phyloP scores from a whole-genome alignment of 1,284 basidiomycete genomes.

The Apiotrichum akiyoshidainum region DNA sequence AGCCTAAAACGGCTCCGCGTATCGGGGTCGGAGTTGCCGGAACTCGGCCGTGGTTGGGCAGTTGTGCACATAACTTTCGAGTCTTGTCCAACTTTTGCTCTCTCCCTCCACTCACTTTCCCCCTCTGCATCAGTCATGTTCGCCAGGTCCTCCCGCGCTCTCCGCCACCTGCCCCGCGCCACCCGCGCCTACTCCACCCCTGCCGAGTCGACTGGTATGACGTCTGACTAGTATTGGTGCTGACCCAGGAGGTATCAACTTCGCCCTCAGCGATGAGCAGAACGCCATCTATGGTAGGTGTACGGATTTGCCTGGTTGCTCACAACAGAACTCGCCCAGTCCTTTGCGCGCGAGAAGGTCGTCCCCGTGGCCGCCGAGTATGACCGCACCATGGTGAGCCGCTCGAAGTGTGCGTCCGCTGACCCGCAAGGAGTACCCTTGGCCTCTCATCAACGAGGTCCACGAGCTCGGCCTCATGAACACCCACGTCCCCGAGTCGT shows the following conservation, averaged over 20 bases:
- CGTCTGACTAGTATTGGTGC: too few relatives aligned
- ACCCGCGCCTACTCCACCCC: not conserved
- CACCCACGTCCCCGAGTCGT: conserved; percentile 54
- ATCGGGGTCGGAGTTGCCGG: too few relatives aligned
- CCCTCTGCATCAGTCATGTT: not conserved
- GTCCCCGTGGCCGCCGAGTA: conserved; percentile 55
- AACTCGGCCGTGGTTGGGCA: too few relatives aligned
- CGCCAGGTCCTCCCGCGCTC: not conserved
- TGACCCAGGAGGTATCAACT: not conserved
- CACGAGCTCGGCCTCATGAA: conserved; percentile 54
- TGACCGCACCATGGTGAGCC: conserved; percentile 52
- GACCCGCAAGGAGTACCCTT: conserved; percentile 52
- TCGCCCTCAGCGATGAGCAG: conserved; percentile 43
- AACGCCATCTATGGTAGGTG: conserved; percentile 40
- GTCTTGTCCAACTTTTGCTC: not conserved
- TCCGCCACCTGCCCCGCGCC: not conserved
- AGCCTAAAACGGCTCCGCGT: too few relatives aligned
- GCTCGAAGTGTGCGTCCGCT: not conserved
- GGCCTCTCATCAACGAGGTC: conserved; percentile 57
- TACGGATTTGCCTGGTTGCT: not conserved
- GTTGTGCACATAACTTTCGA: too few relatives aligned
- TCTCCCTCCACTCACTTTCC: not conserved
- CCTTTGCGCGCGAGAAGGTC: conserved; percentile 55
- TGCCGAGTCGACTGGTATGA: not conserved
- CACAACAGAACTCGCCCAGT: conserved; percentile 52